Percentiles rank a stretch among this genome's conserved stretches.
Conservation (phyloP, 371 early-diverging fungal species). For the Smittium culicis region DNA sequence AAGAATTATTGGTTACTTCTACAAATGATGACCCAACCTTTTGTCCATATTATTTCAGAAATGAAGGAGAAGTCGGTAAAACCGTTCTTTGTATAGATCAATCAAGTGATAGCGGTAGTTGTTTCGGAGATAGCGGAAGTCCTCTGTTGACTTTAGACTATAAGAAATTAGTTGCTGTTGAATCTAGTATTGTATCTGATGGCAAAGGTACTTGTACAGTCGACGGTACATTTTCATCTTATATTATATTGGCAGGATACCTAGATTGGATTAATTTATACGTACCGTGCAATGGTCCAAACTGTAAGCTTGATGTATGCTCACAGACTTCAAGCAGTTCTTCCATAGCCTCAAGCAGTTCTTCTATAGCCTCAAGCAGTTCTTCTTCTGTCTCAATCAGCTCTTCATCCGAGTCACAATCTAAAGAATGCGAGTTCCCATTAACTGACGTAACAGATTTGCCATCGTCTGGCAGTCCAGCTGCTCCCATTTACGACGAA, state of each 20-base stretch:
- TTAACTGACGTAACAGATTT: neutral
- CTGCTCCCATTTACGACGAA: neutral
- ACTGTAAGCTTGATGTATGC: neutral
- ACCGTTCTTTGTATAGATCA: constrained; percentile 1
- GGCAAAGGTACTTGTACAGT: neutral
- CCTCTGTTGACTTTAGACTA: constrained; percentile 5
- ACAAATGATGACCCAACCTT: neutral
- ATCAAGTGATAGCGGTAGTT: neutral
- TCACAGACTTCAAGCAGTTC: neutral
- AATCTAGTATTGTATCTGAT: neutral
- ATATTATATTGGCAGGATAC: neutral
- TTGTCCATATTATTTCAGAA: neutral
- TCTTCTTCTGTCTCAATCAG: neutral
- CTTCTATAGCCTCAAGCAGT: neutral
- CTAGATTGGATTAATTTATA: neutral
- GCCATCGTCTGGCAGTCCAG: neutral
- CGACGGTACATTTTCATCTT: neutral
- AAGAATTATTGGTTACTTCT: neutral
- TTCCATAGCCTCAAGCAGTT: neutral
- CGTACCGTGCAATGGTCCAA: neutral
- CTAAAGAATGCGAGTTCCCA: neutral
- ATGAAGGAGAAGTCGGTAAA: neutral
- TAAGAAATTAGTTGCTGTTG: neutral
- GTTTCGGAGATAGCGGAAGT: constrained; percentile 6
- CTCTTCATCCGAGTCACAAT: neutral